Evolutionary conservation across 805 yeast species (phyloP), one percentile per base, ranked within the genome.

Genomic region (Zygosaccharomyces bailii): DNA sequence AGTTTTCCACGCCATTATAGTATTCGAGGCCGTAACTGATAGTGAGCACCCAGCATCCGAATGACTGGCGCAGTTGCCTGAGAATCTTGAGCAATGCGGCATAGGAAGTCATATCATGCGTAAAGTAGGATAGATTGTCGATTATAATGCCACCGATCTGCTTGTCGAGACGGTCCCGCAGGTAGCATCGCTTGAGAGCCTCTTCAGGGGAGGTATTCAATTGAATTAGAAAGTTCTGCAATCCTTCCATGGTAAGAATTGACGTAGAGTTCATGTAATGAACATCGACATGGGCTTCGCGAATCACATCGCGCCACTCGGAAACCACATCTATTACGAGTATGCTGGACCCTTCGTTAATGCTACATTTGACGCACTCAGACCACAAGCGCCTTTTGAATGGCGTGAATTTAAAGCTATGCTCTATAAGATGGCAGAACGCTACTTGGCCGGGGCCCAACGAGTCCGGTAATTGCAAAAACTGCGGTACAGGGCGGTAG

Each of bases 41-140:
- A 4, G 63, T 56, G 14, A 61, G 37, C 4, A 56, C 41, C 59
- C 60, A 56, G 48, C 65, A 59, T 3, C 68, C 68, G 37, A 54
- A 56, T 2, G 51, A 48, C 14, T 44, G 44, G 24, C 59, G 48
- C 14, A 61, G 44, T 30, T 44, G 35, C 30, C 49, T 53, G 6
- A 61, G 49, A 4, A 54, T 25, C 29, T 50, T 54, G 11, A 49
- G 30, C 20, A 60, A 39, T 13, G 51, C 29, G 6, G 44, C 49
- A 34, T 56, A 52, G 24, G 53, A 46, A 14, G 39, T 23, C 4
- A 43, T 14, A 23, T 55, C 59, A 37, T 50, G 56, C 2, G 52
- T 39, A 6, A 47, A 52, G 35, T 54, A 61, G 1, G 68, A 62
- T 6, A 64, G 31, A 44, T 64, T 64, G 45, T 64, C 68, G 10